Conservation (phyloP, 2,329 filamentous ascomycete genomes). For the Rutstroemia sp. region DNA sequence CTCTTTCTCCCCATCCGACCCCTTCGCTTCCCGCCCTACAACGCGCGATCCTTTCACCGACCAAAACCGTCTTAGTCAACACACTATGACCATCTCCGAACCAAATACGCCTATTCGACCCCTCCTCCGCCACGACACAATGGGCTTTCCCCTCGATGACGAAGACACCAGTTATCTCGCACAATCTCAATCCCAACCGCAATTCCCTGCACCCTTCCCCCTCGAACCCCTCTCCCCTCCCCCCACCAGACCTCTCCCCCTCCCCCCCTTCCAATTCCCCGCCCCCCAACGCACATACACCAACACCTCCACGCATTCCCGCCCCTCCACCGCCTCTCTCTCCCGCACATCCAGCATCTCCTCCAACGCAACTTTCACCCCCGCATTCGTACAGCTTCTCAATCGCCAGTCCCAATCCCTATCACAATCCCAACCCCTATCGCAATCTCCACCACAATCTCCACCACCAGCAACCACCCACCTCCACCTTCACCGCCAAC, state of each 20-base stretch:
- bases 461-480: too few species aligned
- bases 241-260: not conserved
- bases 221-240: not conserved
- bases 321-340: not conserved
- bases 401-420: too few species aligned
- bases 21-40: slow-evolving; percentile 4
- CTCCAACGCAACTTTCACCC: too few species aligned
- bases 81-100: not conserved
- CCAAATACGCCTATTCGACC: not conserved
- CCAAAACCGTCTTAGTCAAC: slow-evolving; percentile 3
- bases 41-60: not conserved
- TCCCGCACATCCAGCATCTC: not conserved
- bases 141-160: slow-evolving; percentile 19
- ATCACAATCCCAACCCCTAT: too few species aligned
- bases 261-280: not conserved
- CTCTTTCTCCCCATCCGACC: not conserved
- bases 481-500: too few species aligned
- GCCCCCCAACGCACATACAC: not conserved
- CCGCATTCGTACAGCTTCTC: too few species aligned
- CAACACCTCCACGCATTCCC: not conserved
- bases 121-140: slow-evolving; percentile 15
- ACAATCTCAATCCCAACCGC: not conserved
- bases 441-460: too few species aligned
- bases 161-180: slow-evolving; percentile 4
- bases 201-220: not conserved